Conservation (phyloP, 164 flowering plant species). For the Cinnamomum chago region DNA sequence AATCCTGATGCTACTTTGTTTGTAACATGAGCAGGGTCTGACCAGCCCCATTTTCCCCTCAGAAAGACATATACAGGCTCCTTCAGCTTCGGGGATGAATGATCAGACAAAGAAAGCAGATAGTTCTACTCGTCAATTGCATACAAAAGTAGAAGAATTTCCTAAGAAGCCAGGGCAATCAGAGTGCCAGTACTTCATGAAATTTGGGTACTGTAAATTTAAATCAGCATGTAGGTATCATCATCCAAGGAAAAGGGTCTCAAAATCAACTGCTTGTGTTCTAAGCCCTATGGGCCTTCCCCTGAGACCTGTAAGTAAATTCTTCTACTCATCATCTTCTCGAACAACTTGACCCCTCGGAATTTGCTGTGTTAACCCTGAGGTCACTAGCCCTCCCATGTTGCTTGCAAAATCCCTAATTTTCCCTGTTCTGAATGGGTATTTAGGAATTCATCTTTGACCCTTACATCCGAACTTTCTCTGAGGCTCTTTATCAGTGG, state of each 20-base stretch:
- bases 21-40: constrained; percentile 35
- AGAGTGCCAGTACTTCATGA: constrained; percentile 70
- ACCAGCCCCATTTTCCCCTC: constrained; percentile 29
- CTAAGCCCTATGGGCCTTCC: constrained; percentile 85
- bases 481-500: background rate
- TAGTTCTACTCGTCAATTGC: constrained; percentile 34
- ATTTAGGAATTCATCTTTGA: background rate
- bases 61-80: constrained; percentile 38
- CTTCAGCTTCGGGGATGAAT: constrained; percentile 36
- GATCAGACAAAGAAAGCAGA: constrained; percentile 27
- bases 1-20: constrained; percentile 11
- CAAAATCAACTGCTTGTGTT: constrained; percentile 30
- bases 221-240: constrained; percentile 74
- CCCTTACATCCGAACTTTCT: background rate
- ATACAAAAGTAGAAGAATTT: constrained; percentile 48
- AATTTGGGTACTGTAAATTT: constrained; percentile 86
- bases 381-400: background rate
- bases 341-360: too few relatives aligned
- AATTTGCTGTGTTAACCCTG: background rate
- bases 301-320: constrained; percentile 77
- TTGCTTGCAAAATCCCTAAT: background rate
- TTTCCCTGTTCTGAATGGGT: background rate
- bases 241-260: constrained; percentile 63
- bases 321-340: background rate
- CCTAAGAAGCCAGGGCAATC: constrained; percentile 92